Evolutionary conservation across 352 stramenopile species (phyloP), one percentile per base, ranked within the genome.

Genomic region (Discostella stelligera): DNA sequence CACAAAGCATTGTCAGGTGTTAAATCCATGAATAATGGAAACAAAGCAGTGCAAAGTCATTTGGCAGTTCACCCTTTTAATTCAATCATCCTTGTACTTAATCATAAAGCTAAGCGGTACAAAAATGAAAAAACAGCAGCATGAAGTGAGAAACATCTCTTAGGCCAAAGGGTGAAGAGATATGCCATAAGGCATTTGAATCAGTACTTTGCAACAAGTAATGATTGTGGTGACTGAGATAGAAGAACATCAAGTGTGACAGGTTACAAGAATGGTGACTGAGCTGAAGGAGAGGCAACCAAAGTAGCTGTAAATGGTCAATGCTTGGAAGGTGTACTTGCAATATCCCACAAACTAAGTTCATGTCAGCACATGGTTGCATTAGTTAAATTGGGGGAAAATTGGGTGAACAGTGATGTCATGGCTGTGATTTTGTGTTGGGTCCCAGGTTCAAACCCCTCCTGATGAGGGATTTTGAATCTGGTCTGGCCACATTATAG

Each of bases 291-390:
- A n/a, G n/a, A n/a, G n/a, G n/a, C 46, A 52, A 6, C 30, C 58
- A 27, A 50, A 25, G 18, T 18, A 6, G 16, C 21, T 18, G 20
- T 30, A 2, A 32, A 37, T 53, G 30, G 18, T 25, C 58, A 37
- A 25, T 18, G 44, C 53, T 66, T 54, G 58, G 58, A 23, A 18
- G 5, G 1, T 66, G 58, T 30, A 53, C 25, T 52, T 66, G 58
- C 30, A 16, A 32, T 21, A 9, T 32, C 18, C 27, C 37, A 18
- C 14, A 46, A 30, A 49, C 7, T 3, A 32, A 66, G 14, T n/a
- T 32, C 58, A 7, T 66, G 58, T 25, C 0, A 16, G 13, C 58
- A 66, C 21, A 66, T 66, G 58, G 58, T 66, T 14, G 39, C 18
- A 27, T 18, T 66, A 11, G 58, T 52, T 53, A 53, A 66, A 18